These are phyloP conservation scores for Ascoidea tarda DNA, from an alignment of 805 yeast genomes.

Conservation along the genomic window DNA sequence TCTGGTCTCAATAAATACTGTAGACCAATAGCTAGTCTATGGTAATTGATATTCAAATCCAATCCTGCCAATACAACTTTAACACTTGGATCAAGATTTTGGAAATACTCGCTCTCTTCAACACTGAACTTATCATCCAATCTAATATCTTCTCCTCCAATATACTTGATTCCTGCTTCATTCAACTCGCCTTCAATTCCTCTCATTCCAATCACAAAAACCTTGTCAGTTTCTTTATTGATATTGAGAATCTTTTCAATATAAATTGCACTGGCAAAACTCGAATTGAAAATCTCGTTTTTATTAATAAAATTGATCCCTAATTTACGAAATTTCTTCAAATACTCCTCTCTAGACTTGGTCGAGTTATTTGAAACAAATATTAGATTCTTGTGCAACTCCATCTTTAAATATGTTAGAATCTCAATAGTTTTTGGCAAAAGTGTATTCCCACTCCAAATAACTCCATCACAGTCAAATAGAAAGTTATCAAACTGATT, in stretches of 20 bases:
- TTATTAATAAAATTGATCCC: conserved; percentile 24
- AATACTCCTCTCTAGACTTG: conserved; percentile 69
- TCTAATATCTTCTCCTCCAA: conserved; percentile 79
- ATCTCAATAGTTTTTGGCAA: conserved; percentile 75
- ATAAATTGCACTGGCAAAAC: conserved; percentile 86
- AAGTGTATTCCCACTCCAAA: conserved; percentile 80
- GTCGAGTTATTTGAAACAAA: conserved; percentile 96
- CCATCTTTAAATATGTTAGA: conserved; percentile 34
- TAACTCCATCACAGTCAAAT: conserved; percentile 95
- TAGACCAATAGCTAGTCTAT: conserved; percentile 67
- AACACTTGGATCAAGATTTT: conserved; percentile 54
- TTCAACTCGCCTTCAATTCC: conserved; percentile 76
- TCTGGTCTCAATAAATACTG: conserved; percentile 58
- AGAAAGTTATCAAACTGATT: conserved; percentile 68
- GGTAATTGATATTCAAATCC: conserved; percentile 64
- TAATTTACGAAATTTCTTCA: conserved; percentile 55
- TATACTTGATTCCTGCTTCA: conserved; percentile 55
- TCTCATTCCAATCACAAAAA: conserved; percentile 79
- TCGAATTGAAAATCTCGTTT: conserved; percentile 79
- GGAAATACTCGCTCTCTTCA: conserved; percentile 5
- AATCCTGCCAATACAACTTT: conserved; percentile 88
- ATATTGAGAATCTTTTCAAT: conserved; percentile 61
- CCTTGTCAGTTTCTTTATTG: conserved; percentile 56
- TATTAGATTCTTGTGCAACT: conserved; percentile 47
- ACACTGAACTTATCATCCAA: conserved; percentile 38